Evolutionary conservation across 2,329 filamentous ascomycete species (phyloP).

Genomic region (Colletotrichum coccodes): DNA sequence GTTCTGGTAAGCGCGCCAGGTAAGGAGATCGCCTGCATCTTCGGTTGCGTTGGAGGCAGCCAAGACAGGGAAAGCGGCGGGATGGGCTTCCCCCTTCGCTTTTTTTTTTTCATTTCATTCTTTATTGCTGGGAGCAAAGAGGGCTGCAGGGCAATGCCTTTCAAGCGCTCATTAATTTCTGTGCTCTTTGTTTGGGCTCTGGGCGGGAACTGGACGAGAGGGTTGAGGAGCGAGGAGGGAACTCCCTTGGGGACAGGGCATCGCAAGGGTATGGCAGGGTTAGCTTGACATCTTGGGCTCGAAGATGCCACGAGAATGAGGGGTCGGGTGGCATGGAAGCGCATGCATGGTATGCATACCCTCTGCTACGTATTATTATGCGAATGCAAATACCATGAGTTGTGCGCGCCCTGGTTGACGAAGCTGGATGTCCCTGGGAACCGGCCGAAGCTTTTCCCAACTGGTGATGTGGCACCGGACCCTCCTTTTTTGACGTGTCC

Average conservation of each 20-base stretch:
- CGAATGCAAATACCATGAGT: background rate
- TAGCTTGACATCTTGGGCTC: background rate
- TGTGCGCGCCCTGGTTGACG: background rate
- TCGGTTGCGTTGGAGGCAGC: background rate
- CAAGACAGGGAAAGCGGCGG: background rate
- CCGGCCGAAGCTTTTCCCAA: background rate
- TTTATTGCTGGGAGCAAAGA: too few relatives aligned
- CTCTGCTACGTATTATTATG: background rate
- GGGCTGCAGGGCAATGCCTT: too few relatives aligned
- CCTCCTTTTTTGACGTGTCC: background rate
- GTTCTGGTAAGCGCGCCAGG: background rate
- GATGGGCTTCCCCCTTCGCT: too few relatives aligned
- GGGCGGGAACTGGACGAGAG: background rate
- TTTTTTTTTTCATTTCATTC: too few relatives aligned
- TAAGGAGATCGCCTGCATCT: background rate
- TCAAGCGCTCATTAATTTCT: too few relatives aligned
- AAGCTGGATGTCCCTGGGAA: background rate
- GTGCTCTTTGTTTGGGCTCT: background rate
- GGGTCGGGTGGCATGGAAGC: background rate
- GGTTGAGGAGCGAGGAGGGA: background rate
- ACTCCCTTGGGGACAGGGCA: slow-evolving; percentile 3
- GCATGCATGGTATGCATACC: background rate
- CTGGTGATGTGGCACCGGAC: slow-evolving; percentile 1
- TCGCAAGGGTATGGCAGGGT: background rate
- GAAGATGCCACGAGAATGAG: background rate